Conservation (phyloP, 306 rosid species). For the Cucumis melo region DNA sequence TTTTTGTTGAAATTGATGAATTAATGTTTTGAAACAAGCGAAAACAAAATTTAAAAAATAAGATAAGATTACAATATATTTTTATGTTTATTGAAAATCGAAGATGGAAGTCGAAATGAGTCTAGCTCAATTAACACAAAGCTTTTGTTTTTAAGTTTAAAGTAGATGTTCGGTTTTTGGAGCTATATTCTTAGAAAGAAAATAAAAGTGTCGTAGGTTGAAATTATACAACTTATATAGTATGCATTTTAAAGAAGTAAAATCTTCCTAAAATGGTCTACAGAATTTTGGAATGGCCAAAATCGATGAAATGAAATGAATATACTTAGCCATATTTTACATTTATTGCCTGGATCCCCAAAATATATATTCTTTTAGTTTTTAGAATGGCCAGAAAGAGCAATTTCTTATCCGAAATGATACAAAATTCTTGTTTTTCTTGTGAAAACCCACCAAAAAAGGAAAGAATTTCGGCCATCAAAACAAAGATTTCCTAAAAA, state of each 20-base stretch:
- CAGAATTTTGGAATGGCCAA: background rate
- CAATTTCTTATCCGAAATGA: background rate
- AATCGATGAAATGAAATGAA: background rate
- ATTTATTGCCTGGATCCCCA: background rate
- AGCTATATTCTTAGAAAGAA: too few species aligned
- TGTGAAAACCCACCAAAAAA: background rate
- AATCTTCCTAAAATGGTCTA: background rate
- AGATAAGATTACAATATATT: too few species aligned
- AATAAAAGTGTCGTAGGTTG: too few species aligned
- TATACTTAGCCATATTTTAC: background rate
- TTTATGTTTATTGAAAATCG: background rate
- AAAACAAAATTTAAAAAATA: too few species aligned
- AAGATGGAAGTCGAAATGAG: too few species aligned
- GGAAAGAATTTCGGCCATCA: background rate
- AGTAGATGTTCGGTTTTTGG: too few species aligned
- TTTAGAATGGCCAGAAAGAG: background rate
- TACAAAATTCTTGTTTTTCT: background rate
- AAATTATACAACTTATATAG: too few species aligned
- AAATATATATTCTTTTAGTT: background rate
- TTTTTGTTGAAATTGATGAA: background rate
- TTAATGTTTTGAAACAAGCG: too few species aligned
- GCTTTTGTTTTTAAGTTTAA: too few species aligned
- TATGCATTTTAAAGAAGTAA: background rate
- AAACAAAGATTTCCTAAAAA: background rate
- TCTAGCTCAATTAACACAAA: too few species aligned